Base-by-base conservation (phyloP, 306 rosid genomes). In the Macrotyloma uniflorum region DNA sequence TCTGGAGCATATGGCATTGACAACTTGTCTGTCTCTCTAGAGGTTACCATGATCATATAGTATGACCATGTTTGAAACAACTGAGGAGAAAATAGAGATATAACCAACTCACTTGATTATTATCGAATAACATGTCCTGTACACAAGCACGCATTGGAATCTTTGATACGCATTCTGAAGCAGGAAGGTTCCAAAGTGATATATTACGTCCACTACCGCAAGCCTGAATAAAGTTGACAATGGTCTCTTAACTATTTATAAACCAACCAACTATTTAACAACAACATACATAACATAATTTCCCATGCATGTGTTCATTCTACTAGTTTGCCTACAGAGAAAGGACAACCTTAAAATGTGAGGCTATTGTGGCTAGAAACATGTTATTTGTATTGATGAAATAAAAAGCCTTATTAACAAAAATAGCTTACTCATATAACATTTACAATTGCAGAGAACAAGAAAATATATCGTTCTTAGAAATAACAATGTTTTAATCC, bases 131-230 rank as follows among this genome's bases (percentile, higher is more conserved):
- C 75, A 89, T 84, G 86, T 92, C 98, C 76, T 94, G 98, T 24
- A 94, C 83, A 50, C 90, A 83, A 72, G 93, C 89, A 63, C 20
- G 79, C 36, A 88, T 83, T 79, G 93, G 81, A 76, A 84, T 83
- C 61, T 72, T 89, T 65, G 91, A 89, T 77, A 91, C 53, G 67
- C 94, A 87, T 83, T 90, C 98, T 62, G 93, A 88, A 65, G 98
- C 94, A 59, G 93, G 91, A 79, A 94, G 97, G 78, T 92, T 94
- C 97, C 98, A 90, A 75, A 94, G 87, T 23, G 95, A 94, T 82
- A 94, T 80, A 87, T 92, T 83, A 72, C 84, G 88, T 72, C 93
- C 97, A 75, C 87, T 85, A 68, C 97, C 83, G 82, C 95, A 94
- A 74, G 94, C 97, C 98, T 94, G 77, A 9, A 24, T 28, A 82